A percentile compares a stretch with the other conserved stretches of the same genome.
These are phyloP conservation scores for Cladosporium sp. DNA, from an alignment of 2,329 filamentous ascomycete species.

Conservation along the genomic window DNA sequence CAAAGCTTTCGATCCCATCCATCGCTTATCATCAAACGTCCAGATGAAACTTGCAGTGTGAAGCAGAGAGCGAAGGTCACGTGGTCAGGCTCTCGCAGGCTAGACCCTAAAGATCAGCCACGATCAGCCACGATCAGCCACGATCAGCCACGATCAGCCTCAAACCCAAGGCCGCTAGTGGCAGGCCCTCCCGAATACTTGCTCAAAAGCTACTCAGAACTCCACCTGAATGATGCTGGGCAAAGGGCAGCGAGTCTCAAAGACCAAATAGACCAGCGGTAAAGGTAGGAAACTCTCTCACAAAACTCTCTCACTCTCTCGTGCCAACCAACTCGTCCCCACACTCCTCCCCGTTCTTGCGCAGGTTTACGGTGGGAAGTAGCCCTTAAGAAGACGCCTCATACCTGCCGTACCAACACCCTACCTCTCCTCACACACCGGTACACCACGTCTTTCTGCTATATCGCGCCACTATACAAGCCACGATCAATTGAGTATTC, in stretches of 20 bases:
- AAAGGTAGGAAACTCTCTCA: constrained; percentile 6
- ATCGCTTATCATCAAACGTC: no score
- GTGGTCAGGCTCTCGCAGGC: neutral
- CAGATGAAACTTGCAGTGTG: neutral
- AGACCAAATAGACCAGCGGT: neutral
- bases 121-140: neutral
- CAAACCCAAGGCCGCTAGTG: neutral
- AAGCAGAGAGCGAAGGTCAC: neutral
- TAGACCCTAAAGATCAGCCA: neutral
- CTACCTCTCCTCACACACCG: neutral
- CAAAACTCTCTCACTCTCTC: constrained; percentile 3
- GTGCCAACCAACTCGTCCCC: neutral
- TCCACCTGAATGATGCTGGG: constrained; percentile 7
- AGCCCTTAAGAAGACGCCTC: no score
- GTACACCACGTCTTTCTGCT: neutral
- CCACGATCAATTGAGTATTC: no score
- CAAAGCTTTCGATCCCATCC: no score
- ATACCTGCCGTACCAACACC: neutral
- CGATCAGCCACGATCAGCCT: no score
- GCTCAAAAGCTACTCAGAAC: constrained; percentile 10
- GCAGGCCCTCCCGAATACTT: neutral
- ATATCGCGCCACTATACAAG: neutral
- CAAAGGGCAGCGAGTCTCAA: neutral
- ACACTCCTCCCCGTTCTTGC: neutral
- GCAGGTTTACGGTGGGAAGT: no score